phyloP scores from a whole-genome alignment of 805 yeast genomes.

The Spathaspora sp. region DNA sequence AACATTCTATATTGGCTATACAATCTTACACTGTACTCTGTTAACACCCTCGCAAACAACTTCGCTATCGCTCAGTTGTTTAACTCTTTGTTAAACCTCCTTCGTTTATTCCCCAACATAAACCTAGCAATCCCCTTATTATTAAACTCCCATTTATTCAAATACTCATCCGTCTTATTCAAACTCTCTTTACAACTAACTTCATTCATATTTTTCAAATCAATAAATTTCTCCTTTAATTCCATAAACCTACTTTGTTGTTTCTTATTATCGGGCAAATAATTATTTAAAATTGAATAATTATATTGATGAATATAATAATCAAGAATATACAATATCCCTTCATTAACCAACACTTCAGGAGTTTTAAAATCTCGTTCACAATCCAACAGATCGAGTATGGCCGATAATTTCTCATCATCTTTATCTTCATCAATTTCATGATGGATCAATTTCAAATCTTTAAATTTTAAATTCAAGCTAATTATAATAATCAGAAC shows the following conservation, averaged over 20 bases:
- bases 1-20: too few relatives aligned
- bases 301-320: slow-evolving; percentile 58
- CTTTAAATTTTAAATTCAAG: slow-evolving; percentile 41
- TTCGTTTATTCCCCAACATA: slow-evolving; percentile 47
- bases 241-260: slow-evolving; percentile 41
- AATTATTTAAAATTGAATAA: slow-evolving; percentile 45
- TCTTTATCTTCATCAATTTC: slow-evolving; percentile 12
- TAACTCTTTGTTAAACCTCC: slow-evolving; percentile 41
- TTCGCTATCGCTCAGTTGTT: not conserved
- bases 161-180: slow-evolving; percentile 43
- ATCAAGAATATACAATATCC: slow-evolving; percentile 55
- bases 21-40: too few relatives aligned
- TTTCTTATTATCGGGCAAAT: slow-evolving; percentile 33
- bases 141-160: slow-evolving; percentile 42
- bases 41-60: too few relatives aligned
- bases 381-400: slow-evolving; percentile 30
- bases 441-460: slow-evolving; percentile 20
- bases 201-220: slow-evolving; percentile 31
- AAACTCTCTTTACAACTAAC: slow-evolving; percentile 17
- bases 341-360: slow-evolving; percentile 44
- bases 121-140: slow-evolving; percentile 47
- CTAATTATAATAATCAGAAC: slow-evolving; percentile 64
- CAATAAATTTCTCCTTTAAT: slow-evolving; percentile 40
- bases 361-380: slow-evolving; percentile 38
- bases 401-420: slow-evolving; percentile 7